Base-by-base conservation (phyloP, 1,139 yeast genomes). In the Yamadazyma aaseri region DNA sequence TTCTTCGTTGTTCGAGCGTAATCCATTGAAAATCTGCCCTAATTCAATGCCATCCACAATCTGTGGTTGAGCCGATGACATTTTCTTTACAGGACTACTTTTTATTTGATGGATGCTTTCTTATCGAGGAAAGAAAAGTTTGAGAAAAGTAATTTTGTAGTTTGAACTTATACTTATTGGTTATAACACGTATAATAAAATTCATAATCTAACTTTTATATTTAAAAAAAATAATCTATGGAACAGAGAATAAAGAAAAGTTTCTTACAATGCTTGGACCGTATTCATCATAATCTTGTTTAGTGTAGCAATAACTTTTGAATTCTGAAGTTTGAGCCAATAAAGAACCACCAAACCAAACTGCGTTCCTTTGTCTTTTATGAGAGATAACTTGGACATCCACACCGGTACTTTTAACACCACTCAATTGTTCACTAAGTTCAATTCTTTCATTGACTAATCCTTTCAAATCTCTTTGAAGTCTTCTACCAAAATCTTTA, bases 341-440 rank as follows among this genome's bases (percentile, higher is more conserved):
- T 50, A 94, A 71, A 14, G 96, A 86, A 45, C 98, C 99, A 49
- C 99, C 99, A 58, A 90, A 94, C 98, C 98, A 94, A 39, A 94
- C 99, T 6, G 99, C 99, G 55, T 92, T 87, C 58, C 96, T 78
- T 69, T 94, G 99, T 65, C 94, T 86, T 71, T 92, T 89, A 67
- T 94, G 99, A 17, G 95, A 81, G 48, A 94, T 90, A 43, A 94
- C 99, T 65, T 86, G 95, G 37, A 94, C 99, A 39, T 90, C 96
- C 32, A 94, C 92, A 55, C 98, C 98, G 21, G 95, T 86, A 33
- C 95, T 82, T 62, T 83, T 86, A 20, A 90, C 85, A 20, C 87
- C 87, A 50, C 92, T 81, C 42, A 81, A 65, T 49, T 71, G 68
- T 63, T 92, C 98, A 56, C 92, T 83, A 42, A 76, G 71, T 38